Evolutionary conservation across 371 early-diverging fungal genomes (phyloP).

Genomic region (Syncephalis plumigaleata): DNA sequence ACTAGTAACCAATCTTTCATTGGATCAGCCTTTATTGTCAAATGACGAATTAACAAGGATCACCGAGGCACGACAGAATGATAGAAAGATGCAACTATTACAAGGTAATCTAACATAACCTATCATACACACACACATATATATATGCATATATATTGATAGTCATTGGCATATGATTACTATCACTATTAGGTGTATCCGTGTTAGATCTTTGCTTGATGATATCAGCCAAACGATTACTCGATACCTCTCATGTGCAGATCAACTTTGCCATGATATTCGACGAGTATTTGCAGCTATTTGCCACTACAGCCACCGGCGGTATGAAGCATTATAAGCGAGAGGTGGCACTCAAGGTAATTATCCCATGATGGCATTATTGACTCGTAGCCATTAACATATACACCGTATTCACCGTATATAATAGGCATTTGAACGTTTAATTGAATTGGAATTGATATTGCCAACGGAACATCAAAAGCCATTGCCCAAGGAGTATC

Average conservation of each 20-base stretch:
- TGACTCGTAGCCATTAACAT: too few relatives aligned
- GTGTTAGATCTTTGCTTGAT: conserved; percentile 64
- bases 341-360: conserved; percentile 46
- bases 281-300: conserved; percentile 61
- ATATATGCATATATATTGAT: too few relatives aligned
- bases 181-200: conserved; percentile 33
- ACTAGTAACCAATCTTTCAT: conserved; percentile 25
- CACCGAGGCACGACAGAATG: conserved; percentile 22
- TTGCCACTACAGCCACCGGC: conserved; percentile 27
- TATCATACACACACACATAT: too few relatives aligned
- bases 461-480: conserved; percentile 32
- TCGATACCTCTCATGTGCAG: conserved; percentile 34
- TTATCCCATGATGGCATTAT: too few relatives aligned
- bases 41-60: conserved; percentile 23
- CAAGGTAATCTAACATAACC: too few relatives aligned
- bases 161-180: too few relatives aligned
- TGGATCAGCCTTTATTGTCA: conserved; percentile 20
- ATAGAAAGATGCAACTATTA: conserved; percentile 39
- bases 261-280: conserved; percentile 92
- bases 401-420: too few relatives aligned
- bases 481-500: conserved; percentile 65
- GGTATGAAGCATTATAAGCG: conserved; percentile 57
- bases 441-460: conserved; percentile 31
- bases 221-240: conserved; percentile 55
- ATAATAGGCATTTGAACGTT: conserved; percentile 28